Evolutionary conservation across 805 yeast species (phyloP).

Genomic region (Hanseniaspora pseudoguilliermondii): DNA sequence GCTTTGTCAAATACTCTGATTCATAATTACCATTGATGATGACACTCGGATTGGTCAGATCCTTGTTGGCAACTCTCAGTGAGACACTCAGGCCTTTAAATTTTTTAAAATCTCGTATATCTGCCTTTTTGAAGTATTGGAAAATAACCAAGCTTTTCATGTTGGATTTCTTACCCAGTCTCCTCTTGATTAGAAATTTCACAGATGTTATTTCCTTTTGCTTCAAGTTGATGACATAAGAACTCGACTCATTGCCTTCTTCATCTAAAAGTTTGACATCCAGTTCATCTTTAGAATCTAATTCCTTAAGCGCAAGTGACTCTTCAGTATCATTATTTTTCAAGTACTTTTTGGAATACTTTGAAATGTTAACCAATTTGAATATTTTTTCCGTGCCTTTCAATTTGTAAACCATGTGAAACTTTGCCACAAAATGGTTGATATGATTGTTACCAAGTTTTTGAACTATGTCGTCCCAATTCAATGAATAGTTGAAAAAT

Average conservation of each 20-base stretch:
- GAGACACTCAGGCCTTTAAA: constrained; percentile 10
- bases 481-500: background rate
- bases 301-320: background rate
- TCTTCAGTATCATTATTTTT: background rate
- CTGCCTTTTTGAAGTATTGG: constrained; percentile 10
- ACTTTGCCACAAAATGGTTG: background rate
- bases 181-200: background rate
- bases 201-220: background rate
- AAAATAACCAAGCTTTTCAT: constrained; percentile 5
- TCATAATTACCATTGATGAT: background rate
- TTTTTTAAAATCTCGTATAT: constrained; percentile 5
- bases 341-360: constrained; percentile 1
- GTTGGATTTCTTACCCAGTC: background rate
- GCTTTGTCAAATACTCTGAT: background rate
- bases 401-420: background rate
- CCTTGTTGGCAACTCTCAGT: background rate
- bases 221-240: background rate
- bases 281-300: background rate
- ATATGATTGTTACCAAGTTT: background rate
- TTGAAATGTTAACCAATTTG: background rate
- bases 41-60: background rate
- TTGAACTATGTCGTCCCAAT: background rate
- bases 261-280: constrained; percentile 1
- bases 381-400: background rate
- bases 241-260: background rate